Evolutionary conservation across 768 basidiomycete genomes (phyloP), one percentile per base, ranked within the genome.

Genomic region (Mycena amicta): DNA sequence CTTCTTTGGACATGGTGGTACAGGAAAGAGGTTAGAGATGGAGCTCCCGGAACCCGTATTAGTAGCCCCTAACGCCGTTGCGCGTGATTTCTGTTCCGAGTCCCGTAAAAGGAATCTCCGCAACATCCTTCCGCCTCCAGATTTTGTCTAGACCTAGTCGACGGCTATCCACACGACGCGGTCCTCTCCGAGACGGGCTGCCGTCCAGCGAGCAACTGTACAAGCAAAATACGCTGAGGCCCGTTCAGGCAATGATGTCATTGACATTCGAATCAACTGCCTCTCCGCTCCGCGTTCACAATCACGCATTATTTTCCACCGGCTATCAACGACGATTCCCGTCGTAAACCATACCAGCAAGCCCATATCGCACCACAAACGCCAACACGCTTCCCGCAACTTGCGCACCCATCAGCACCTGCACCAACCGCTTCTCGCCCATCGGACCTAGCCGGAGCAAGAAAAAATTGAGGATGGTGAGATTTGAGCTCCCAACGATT

Each of bases 401-500:
- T 81, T 98, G 96, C 16, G 90, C 77, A 27, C 71, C 76, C 64
- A 94, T 92, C 66, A 97, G 70, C 18, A 83, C 74, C 68, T 85
- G 80, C 13, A 92, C 90, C 20, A 99, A 79, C 30, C 76, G 78
- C 59, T 89, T 88, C 74, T 99, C 97, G 57, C 79, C 80, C 89
- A 95, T 91, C 15, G 92, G 88, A 2, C 95, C 95, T 5, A 91
- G 69, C 22, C 84, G 80, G 23, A 96, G 74, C 28, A 99, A 80
- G 53, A 97, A 80, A 53, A 90, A 82, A 70, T 97, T 98, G 29
- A 96, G 77, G 57, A 99, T 87, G 0, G 97, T 99, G 59, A 98
- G 74, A 72, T 99, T 99, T 31, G 91, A 94, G 3, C 86, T 81
- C 57, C 89, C 87, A 2, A 79, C 68, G 63, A 97, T 87, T 25